Evolutionary conservation across 805 yeast genomes (phyloP).

Genomic region (Candida methanosorbosa): DNA sequence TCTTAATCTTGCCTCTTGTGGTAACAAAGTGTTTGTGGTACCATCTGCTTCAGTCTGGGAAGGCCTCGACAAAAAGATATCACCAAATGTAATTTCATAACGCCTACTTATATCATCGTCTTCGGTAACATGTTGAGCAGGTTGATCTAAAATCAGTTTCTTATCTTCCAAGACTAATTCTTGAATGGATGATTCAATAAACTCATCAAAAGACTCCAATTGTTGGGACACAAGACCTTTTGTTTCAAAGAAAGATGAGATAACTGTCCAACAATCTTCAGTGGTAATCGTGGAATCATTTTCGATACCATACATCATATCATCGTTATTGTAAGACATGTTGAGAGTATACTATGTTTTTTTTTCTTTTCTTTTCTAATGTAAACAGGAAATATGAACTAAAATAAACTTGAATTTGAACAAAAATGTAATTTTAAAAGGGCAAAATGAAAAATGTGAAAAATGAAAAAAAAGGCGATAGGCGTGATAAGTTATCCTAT

Average conservation of each 20-base stretch:
- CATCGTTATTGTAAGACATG: conserved; percentile 13
- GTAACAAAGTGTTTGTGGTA: conserved; percentile 97
- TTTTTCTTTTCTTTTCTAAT: too few relatives aligned
- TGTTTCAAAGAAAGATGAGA: conserved; percentile 90
- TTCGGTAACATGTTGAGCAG: conserved; percentile 94
- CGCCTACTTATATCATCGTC: conserved; percentile 84
- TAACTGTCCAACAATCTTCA: conserved; percentile 99
- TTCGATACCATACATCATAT: conserved; percentile 16
- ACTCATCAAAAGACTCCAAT: conserved; percentile 96
- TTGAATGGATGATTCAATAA: conserved; percentile 92
- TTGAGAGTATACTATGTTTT: not conserved
- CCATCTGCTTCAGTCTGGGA: conserved; percentile 99
- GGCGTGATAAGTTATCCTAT: too few relatives aligned
- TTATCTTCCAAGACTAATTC: conserved; percentile 95
- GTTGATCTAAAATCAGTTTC: conserved; percentile 89
- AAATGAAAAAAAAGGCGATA: too few relatives aligned
- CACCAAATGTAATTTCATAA: conserved; percentile 96
- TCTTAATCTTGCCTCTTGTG: conserved; percentile 96
- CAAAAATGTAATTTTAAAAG: too few relatives aligned
- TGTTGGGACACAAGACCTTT: conserved; percentile 98
- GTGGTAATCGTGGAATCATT: conserved; percentile 84
- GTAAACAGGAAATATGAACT: too few relatives aligned
- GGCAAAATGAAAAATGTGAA: too few relatives aligned
- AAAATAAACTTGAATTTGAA: too few relatives aligned
- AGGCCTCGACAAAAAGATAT: conserved; percentile 92